phyloP scores from a whole-genome alignment of 495 filamentous ascomycete species.

The Talaromyces stipitatus region DNA sequence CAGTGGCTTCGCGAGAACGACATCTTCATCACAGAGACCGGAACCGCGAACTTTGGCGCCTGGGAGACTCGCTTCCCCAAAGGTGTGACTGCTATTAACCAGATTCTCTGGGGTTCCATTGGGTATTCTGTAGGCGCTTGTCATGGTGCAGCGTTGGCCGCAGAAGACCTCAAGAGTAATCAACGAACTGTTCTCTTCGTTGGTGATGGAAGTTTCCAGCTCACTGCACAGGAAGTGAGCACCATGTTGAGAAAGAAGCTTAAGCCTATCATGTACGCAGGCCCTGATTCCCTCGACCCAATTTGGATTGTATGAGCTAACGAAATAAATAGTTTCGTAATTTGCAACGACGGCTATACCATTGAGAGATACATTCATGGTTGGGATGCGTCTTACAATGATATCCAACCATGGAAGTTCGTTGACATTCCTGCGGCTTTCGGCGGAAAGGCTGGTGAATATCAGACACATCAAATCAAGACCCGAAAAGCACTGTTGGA shows the following conservation, averaged over 20 bases:
- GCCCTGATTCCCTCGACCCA: neutral
- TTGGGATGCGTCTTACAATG: constrained; percentile 72
- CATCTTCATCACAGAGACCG: constrained; percentile 81
- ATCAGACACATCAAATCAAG: constrained; percentile 60
- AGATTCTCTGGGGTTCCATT: constrained; percentile 87
- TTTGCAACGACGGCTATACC: constrained; percentile 51
- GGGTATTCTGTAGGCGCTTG: constrained; percentile 74
- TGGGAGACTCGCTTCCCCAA: constrained; percentile 79
- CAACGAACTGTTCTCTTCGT: constrained; percentile 75
- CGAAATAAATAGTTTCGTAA: constrained; percentile 44
- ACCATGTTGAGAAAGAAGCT: constrained; percentile 76
- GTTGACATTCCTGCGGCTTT: constrained; percentile 60
- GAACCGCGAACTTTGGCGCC: constrained; percentile 84
- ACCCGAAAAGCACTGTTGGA: constrained; percentile 61
- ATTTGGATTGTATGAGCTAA: constrained; percentile 1
- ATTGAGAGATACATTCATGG: constrained; percentile 50
- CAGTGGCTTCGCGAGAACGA: constrained; percentile 70
- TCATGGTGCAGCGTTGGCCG: constrained; percentile 67
- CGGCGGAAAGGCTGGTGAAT: constrained; percentile 49
- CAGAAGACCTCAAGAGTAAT: constrained; percentile 47
- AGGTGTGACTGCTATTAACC: constrained; percentile 66
- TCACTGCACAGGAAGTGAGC: constrained; percentile 78
- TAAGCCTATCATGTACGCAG: constrained; percentile 66
- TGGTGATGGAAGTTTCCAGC: constrained; percentile 79
- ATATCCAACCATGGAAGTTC: constrained; percentile 68